Evolutionary conservation across 768 basidiomycete genomes (phyloP).

Genomic region (Tulasnella sp.): DNA sequence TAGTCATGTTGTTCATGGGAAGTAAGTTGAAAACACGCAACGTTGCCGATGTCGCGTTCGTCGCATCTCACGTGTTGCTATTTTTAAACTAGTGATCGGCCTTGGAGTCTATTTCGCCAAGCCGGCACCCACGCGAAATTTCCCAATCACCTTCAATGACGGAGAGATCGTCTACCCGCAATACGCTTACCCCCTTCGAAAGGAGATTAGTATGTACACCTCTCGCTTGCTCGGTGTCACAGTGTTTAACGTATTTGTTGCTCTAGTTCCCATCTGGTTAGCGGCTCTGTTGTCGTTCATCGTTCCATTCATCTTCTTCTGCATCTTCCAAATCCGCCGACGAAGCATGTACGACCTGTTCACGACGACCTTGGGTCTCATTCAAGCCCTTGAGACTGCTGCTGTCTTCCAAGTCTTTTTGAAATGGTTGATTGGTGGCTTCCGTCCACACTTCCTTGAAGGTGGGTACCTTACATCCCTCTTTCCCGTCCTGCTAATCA

Average conservation of each 20-base stretch:
- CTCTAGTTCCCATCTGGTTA: constrained; percentile 41
- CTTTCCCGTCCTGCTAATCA: too few relatives aligned
- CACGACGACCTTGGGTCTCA: constrained; percentile 46
- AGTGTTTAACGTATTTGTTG: neutral
- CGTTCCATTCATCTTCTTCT: constrained; percentile 48
- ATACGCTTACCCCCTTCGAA: constrained; percentile 44
- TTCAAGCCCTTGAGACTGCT: constrained; percentile 37
- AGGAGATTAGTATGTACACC: constrained; percentile 34
- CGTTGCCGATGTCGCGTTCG: neutral
- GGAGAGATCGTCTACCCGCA: constrained; percentile 48
- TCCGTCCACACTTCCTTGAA: constrained; percentile 44
- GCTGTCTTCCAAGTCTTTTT: constrained; percentile 39
- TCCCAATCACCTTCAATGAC: constrained; percentile 40
- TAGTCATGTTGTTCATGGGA: constrained; percentile 54
- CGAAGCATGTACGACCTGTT: constrained; percentile 41
- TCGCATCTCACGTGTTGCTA: neutral
- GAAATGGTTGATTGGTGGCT: constrained; percentile 48
- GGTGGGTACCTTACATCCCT: neutral
- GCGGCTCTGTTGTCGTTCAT: constrained; percentile 49
- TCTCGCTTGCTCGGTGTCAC: neutral
- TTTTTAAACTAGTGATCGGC: constrained; percentile 30
- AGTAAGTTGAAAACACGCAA: constrained; percentile 26
- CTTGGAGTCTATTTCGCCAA: constrained; percentile 44
- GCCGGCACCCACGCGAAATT: constrained; percentile 40
- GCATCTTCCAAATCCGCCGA: constrained; percentile 46